Percentiles rank a stretch among this genome's conserved stretches.
phyloP scores from a whole-genome alignment of 1,284 basidiomycete species.

The Trichosporon inkin region DNA sequence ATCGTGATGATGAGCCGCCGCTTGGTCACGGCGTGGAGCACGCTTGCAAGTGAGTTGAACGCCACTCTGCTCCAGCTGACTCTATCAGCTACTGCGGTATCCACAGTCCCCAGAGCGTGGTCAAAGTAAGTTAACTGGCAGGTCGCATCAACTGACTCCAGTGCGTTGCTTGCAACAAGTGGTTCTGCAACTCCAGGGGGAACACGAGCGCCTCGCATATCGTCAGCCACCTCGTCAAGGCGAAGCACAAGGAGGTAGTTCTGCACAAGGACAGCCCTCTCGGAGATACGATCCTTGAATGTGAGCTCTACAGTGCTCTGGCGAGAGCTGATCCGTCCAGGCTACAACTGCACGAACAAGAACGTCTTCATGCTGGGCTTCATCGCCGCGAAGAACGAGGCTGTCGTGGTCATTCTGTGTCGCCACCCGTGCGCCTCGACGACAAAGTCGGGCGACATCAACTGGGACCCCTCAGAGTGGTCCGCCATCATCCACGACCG shows the following conservation, averaged over 20 bases:
- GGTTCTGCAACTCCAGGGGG: slow-evolving; percentile 99
- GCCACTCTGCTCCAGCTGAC: neutral
- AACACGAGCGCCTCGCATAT: slow-evolving; percentile 98
- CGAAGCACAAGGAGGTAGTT: slow-evolving; percentile 98
- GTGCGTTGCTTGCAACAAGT: slow-evolving; percentile 91
- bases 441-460: slow-evolving; percentile 82
- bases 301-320: slow-evolving; percentile 45
- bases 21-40: slow-evolving; percentile 82
- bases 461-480: slow-evolving; percentile 98
- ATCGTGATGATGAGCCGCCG: slow-evolving; percentile 76
- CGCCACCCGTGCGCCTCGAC: slow-evolving; percentile 97
- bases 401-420: slow-evolving; percentile 96
- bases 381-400: slow-evolving; percentile 98
- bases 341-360: slow-evolving; percentile 98
- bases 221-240: slow-evolving; percentile 96
- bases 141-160: slow-evolving; percentile 18
- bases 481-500: slow-evolving; percentile 97
- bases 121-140: slow-evolving; percentile 57
- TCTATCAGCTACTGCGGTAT: slow-evolving; percentile 88
- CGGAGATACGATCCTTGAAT: slow-evolving; percentile 95
- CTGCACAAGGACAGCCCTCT: slow-evolving; percentile 91
- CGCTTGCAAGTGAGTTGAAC: slow-evolving; percentile 75
- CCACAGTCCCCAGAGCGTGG: slow-evolving; percentile 92
- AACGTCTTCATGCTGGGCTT: slow-evolving; percentile 99
- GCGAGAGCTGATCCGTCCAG: slow-evolving; percentile 33